These are phyloP conservation scores for Lyophyllum decastes DNA, from an alignment of 768 basidiomycete genomes.

Conservation along the genomic window DNA sequence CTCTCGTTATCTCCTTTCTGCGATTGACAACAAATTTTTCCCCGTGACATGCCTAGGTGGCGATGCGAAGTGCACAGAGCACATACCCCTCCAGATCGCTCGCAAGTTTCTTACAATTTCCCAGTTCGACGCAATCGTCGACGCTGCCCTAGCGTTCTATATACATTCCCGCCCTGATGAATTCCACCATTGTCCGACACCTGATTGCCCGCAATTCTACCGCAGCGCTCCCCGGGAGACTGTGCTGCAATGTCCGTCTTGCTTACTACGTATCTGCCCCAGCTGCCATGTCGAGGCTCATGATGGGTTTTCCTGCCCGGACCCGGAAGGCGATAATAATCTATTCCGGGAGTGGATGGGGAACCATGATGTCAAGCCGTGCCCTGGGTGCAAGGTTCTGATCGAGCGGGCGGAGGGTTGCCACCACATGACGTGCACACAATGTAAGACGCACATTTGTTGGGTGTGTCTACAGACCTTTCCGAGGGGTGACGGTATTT, in stretches of 20 bases:
- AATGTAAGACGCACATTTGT: conserved; percentile 77
- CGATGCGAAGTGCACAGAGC: conserved; percentile 55
- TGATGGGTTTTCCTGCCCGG: conserved; percentile 66
- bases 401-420: conserved; percentile 79
- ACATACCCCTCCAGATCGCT: conserved; percentile 56
- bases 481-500: conserved; percentile 67
- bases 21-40: conserved; percentile 60
- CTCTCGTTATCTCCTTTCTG: conserved; percentile 54
- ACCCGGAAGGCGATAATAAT: conserved; percentile 53
- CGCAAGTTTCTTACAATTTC: conserved; percentile 47
- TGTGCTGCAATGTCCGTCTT: conserved; percentile 69
- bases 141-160: conserved; percentile 62
- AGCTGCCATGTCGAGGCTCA: conserved; percentile 58
- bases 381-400: conserved; percentile 68
- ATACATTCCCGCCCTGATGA: conserved; percentile 60
- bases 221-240: conserved; percentile 50
- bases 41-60: conserved; percentile 75
- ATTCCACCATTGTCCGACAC: conserved; percentile 76
- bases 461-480: conserved; percentile 81
- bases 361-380: conserved; percentile 68
- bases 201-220: conserved; percentile 78
- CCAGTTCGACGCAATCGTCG: conserved; percentile 57
- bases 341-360: conserved; percentile 67
- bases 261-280: conserved; percentile 69
- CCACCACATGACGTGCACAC: conserved; percentile 80